Evolutionary conservation across 345 rosid species (phyloP).

Genomic region (Ricinus communis): DNA sequence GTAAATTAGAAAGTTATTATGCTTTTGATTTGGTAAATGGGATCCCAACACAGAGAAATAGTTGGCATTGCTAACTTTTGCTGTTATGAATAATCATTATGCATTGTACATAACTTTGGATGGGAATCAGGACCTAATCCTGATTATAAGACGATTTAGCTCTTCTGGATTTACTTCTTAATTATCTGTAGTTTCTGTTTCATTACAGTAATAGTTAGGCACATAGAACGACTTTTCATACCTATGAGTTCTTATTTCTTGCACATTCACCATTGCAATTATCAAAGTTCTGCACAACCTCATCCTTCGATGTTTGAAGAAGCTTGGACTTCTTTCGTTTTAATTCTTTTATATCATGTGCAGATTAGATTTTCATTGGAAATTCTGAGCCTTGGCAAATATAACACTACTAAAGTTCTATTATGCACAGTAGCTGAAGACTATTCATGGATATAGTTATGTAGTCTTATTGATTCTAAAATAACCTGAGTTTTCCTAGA

Average conservation of each 20-base stretch:
- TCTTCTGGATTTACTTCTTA: no score
- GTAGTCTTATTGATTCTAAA: background rate
- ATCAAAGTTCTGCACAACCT: background rate
- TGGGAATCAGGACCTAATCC: background rate
- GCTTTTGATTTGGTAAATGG: background rate
- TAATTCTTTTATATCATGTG: background rate
- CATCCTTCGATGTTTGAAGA: background rate
- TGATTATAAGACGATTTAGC: no score
- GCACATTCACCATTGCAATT: no score
- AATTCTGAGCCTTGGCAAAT: background rate
- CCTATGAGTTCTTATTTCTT: no score
- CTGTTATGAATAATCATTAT: background rate
- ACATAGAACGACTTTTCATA: no score
- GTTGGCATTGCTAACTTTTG: background rate
- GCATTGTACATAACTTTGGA: background rate
- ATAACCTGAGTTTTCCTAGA: no score
- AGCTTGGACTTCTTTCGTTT: background rate
- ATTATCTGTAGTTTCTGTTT: no score
- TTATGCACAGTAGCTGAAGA: background rate
- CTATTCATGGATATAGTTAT: background rate
- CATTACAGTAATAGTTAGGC: no score
- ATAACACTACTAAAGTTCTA: background rate
- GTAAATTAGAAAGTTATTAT: background rate
- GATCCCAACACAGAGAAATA: no score
- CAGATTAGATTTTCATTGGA: background rate